Conservation (phyloP, 345 rosid genomes). For the Populus deltoides region DNA sequence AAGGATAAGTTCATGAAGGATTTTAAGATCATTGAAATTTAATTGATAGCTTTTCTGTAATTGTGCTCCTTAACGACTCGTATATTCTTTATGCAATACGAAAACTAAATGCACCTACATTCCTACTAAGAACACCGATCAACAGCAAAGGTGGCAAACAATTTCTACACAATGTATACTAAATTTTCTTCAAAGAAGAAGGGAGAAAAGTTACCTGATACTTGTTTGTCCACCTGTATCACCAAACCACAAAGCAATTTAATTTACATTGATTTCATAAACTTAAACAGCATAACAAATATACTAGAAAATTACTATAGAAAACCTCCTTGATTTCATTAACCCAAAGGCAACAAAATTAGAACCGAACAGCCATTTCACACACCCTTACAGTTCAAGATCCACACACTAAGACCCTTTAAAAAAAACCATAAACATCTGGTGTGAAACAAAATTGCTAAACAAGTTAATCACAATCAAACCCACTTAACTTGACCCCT, state of each 20-base stretch:
- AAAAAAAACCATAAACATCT: neutral
- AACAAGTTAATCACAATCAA: neutral
- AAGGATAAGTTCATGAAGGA: neutral
- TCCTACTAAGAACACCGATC: neutral
- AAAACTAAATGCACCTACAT: neutral
- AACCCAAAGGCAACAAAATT: neutral
- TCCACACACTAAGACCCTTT: neutral
- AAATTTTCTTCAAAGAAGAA: neutral
- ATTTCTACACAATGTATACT: neutral
- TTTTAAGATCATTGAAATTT: neutral
- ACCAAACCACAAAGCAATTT: slow-evolving; percentile 1
- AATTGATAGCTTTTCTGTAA: neutral
- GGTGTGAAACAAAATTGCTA: neutral
- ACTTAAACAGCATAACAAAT: neutral
- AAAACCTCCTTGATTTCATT: neutral
- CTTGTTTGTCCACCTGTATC: slow-evolving; percentile 28
- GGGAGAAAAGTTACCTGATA: slow-evolving; percentile 16
- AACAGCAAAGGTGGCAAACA: neutral
- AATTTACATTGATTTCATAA: neutral
- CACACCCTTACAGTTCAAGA: neutral
- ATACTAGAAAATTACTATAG: neutral
- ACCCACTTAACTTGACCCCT: neutral
- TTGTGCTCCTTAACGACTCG: neutral
- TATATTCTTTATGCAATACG: no score
- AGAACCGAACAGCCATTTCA: neutral